phyloP scores from a whole-genome alignment of 2,329 filamentous ascomycete genomes.

The Alternaria dauci region DNA sequence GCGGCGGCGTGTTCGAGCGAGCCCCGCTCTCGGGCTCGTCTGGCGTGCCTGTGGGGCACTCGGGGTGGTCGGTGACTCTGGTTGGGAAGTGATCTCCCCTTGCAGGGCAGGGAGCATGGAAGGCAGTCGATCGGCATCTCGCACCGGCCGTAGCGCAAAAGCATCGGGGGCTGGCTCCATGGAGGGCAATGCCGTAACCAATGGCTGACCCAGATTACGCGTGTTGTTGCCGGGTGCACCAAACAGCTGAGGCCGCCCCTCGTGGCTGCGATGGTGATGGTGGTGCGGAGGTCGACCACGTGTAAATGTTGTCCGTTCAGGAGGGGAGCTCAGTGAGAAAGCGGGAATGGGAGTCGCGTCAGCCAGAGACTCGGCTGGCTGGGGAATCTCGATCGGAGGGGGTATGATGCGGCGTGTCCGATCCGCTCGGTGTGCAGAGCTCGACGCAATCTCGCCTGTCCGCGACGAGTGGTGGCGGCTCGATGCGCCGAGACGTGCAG shows the following conservation, averaged over 20 bases:
- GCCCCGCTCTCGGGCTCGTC: conserved; percentile 55
- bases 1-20: conserved; percentile 68
- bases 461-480: conserved; percentile 53
- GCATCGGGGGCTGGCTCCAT: conserved; percentile 72
- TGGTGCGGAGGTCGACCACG: conserved; percentile 64
- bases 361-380: conserved; percentile 59
- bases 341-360: conserved; percentile 70
- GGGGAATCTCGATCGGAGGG: conserved; percentile 82
- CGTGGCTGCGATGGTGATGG: conserved; percentile 58
- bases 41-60: conserved; percentile 44
- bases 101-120: conserved; percentile 79
- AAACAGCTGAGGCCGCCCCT: conserved; percentile 51
- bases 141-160: conserved; percentile 78
- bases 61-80: conserved; percentile 68
- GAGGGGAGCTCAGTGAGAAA: conserved; percentile 73
- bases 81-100: conserved; percentile 80
- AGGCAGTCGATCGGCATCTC: conserved; percentile 85
- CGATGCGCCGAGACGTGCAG: conserved; percentile 56
- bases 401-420: conserved; percentile 76
- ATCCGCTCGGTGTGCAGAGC: conserved; percentile 53
- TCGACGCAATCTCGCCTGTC: conserved; percentile 49
- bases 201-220: conserved; percentile 68
- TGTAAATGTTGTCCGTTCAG: conserved; percentile 72
- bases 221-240: conserved; percentile 34
- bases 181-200: conserved; percentile 71